These are phyloP conservation scores for Schrenkiella parvula DNA, from an alignment of 345 rosid species.

Conservation along the genomic window DNA sequence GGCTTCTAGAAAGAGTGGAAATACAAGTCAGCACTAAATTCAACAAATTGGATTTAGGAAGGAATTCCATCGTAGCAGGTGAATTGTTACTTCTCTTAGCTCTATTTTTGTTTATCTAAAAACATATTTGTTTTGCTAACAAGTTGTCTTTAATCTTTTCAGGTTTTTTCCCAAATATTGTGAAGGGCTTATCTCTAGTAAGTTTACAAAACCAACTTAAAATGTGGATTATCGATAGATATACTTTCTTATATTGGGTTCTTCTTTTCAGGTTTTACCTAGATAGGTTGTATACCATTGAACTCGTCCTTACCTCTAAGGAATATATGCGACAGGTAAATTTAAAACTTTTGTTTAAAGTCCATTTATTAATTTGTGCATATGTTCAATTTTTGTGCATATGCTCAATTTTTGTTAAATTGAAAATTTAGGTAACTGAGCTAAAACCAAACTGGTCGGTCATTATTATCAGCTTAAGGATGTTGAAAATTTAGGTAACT, in stretches of 20 bases:
- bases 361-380: no score
- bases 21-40: slow-evolving; percentile 53
- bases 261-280: neutral
- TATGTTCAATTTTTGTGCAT: neutral
- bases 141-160: neutral
- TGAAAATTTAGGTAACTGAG: neutral
- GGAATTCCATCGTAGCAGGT: slow-evolving; percentile 76
- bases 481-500: no score
- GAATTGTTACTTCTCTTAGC: no score
- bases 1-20: slow-evolving; percentile 83
- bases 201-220: neutral
- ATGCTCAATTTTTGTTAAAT: neutral
- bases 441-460: neutral
- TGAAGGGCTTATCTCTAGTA: neutral
- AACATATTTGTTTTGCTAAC: neutral
- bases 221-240: neutral
- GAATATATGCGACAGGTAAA: neutral
- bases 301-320: neutral
- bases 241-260: neutral
- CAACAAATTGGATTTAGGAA: slow-evolving; percentile 54
- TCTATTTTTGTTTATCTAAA: no score
- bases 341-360: no score
- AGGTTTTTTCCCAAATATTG: neutral
- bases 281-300: neutral
- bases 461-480: no score